Evolutionary conservation across 805 yeast genomes (phyloP).

Genomic region (Blastobotrys attinorum): DNA sequence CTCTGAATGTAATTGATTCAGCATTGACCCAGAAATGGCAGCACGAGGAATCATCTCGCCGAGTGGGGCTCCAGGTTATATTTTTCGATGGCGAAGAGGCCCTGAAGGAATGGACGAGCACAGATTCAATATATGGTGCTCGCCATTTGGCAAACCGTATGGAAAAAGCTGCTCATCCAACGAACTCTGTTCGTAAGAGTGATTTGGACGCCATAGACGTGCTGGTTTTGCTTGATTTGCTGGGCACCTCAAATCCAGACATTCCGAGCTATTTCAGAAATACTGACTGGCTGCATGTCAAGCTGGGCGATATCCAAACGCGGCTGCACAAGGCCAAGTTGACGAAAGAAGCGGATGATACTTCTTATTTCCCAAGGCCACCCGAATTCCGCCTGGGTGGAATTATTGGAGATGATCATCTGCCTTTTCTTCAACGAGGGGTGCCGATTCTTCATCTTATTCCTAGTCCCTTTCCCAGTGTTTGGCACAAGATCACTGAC

Average conservation of each 20-base stretch:
- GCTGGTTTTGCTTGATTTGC: constrained; percentile 42
- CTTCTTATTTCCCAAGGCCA: constrained; percentile 13
- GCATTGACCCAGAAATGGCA: constrained; percentile 20
- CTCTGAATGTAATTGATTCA: constrained; percentile 30
- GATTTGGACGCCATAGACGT: constrained; percentile 33
- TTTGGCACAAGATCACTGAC: constrained; percentile 46
- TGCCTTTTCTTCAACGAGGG: constrained; percentile 41
- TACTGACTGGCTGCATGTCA: constrained; percentile 33
- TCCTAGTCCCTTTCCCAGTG: constrained; percentile 42
- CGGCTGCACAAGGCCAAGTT: constrained; percentile 16
- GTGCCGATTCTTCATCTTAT: constrained; percentile 45
- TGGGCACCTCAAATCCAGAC: constrained; percentile 35
- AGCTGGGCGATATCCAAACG: constrained; percentile 32
- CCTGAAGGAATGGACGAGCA: constrained; percentile 40
- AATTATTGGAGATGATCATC: constrained; percentile 43
- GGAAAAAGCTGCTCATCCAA: constrained; percentile 20
- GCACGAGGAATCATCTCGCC: neutral
- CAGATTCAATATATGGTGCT: constrained; percentile 52
- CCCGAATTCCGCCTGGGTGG: constrained; percentile 17
- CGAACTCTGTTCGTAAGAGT: constrained; percentile 13
- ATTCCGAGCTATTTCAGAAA: constrained; percentile 38
- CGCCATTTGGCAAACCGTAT: constrained; percentile 39
- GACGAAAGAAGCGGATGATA: constrained; percentile 4
- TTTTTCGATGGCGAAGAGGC: constrained; percentile 63
- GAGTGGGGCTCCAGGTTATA: constrained; percentile 37